Percentiles rank a stretch among this genome's conserved stretches.
Evolutionary conservation across 1,139 yeast genomes (phyloP).

Genomic region (Kurtzmaniella quercitrusa): DNA sequence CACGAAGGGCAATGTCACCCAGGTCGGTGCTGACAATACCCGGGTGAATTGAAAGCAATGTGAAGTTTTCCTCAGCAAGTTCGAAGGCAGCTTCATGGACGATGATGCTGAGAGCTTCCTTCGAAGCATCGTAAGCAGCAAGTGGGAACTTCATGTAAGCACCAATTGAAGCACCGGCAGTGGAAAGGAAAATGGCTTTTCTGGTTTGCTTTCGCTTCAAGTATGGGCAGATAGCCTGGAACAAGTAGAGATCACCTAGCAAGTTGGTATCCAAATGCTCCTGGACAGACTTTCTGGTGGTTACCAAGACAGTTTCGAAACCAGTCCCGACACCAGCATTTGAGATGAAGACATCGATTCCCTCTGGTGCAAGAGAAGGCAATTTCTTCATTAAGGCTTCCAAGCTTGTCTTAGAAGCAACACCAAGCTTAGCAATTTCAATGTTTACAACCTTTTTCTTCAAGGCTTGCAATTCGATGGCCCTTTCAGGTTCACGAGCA

Average conservation of each 20-base stretch:
- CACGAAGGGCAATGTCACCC: constrained; percentile 3
- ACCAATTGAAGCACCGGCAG: constrained; percentile 19
- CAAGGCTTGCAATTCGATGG: constrained; percentile 8
- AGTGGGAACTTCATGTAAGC: constrained; percentile 7
- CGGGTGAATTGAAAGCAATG: constrained; percentile 24
- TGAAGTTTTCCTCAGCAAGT: constrained; percentile 17
- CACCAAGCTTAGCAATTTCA: constrained; percentile 5
- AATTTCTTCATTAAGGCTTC: constrained; percentile 2
- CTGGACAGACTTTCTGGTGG: constrained; percentile 12
- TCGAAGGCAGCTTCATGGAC: constrained; percentile 3
- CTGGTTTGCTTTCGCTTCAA: constrained; percentile 13
- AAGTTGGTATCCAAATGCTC: constrained; percentile 21
- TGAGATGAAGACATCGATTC: constrained; percentile 15
- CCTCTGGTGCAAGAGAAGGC: constrained; percentile 4
- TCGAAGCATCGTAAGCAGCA: constrained; percentile 14
- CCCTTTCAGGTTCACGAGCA: constrained; percentile 13
- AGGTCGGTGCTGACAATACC: constrained; percentile 26
- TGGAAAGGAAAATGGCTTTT: constrained; percentile 22
- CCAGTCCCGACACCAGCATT: constrained; percentile 14
- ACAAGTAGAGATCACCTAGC: constrained; percentile 26
- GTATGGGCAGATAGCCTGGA: constrained; percentile 13
- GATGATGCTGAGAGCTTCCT: constrained; percentile 19
- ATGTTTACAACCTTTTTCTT: constrained; percentile 1
- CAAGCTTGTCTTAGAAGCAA: constrained; percentile 5
- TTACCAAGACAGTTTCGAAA: constrained; percentile 3